These are phyloP conservation scores for Onygenales sp. DNA, from an alignment of 2,329 filamentous ascomycete genomes.

Conservation along the genomic window DNA sequence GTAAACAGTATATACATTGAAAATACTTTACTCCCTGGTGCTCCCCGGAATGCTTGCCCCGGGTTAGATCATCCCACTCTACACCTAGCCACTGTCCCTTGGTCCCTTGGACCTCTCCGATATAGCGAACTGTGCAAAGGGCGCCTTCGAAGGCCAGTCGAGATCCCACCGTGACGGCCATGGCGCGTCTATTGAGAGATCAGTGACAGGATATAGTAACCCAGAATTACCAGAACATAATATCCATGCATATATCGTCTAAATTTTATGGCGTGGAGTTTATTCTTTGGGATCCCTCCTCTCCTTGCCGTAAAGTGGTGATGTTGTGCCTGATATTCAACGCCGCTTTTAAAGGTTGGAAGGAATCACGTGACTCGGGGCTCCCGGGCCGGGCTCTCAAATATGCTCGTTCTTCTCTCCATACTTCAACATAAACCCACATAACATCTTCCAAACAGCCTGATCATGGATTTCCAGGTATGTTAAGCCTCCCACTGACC, in stretches of 20 bases:
- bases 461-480: slow-evolving; percentile 44
- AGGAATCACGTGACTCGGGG: neutral
- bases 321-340: too few species aligned
- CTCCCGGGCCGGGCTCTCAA: neutral
- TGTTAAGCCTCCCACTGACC: neutral
- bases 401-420: neutral
- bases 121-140: slow-evolving; percentile 75
- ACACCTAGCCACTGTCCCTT: slow-evolving; percentile 80
- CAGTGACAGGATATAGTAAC: slow-evolving; percentile 3
- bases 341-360: neutral
- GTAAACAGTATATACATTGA: slow-evolving; percentile 47
- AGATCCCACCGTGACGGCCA: slow-evolving; percentile 50
- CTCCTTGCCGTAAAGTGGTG: too few species aligned
- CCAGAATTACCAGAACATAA: slow-evolving; percentile 4
- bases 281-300: neutral
- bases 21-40: slow-evolving; percentile 76
- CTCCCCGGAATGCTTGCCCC: slow-evolving; percentile 85
- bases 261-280: neutral
- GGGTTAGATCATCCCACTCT: slow-evolving; percentile 82
- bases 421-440: neutral
- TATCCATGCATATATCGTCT: neutral
- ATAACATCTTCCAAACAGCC: neutral
- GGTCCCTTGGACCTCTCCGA: slow-evolving; percentile 67
- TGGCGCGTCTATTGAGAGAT: slow-evolving; percentile 14
- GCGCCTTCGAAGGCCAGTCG: slow-evolving; percentile 70